Conservation (phyloP, 306 rosid species). For the Biancaea sappan region DNA sequence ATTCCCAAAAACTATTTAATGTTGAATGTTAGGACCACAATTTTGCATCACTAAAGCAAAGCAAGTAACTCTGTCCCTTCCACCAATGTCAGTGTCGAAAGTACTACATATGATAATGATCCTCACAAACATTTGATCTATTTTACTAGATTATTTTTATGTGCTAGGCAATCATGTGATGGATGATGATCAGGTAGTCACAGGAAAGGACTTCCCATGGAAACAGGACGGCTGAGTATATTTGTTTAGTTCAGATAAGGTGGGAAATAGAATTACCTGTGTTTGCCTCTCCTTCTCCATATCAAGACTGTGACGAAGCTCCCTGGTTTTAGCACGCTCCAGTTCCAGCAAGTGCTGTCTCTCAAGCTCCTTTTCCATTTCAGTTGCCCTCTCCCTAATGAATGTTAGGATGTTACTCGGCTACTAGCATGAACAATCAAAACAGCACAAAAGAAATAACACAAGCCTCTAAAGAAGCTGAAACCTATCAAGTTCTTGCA, state of each 20-base stretch:
- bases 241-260: not conserved
- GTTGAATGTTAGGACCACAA: too few relatives aligned
- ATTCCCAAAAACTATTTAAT: not conserved
- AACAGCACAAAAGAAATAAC: conserved; percentile 17
- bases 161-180: not conserved
- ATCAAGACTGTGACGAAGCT: conserved; percentile 85
- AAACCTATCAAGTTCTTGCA: conserved; percentile 90
- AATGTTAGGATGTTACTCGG: conserved; percentile 34
- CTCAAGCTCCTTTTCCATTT: conserved; percentile 84
- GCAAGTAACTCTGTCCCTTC: not conserved
- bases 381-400: conserved; percentile 74
- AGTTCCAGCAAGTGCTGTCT: conserved; percentile 79
- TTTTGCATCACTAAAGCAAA: not conserved
- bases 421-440: conserved; percentile 26
- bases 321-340: conserved; percentile 91
- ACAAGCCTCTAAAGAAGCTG: conserved; percentile 25
- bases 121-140: not conserved
- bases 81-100: not conserved
- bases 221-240: not conserved
- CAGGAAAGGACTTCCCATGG: not conserved
- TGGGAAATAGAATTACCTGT: conserved; percentile 57
- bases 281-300: conserved; percentile 92
- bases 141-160: not conserved
- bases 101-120: not conserved
- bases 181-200: not conserved